phyloP scores from a whole-genome alignment of 768 basidiomycete species.

The Rhizopogon salebrosus region DNA sequence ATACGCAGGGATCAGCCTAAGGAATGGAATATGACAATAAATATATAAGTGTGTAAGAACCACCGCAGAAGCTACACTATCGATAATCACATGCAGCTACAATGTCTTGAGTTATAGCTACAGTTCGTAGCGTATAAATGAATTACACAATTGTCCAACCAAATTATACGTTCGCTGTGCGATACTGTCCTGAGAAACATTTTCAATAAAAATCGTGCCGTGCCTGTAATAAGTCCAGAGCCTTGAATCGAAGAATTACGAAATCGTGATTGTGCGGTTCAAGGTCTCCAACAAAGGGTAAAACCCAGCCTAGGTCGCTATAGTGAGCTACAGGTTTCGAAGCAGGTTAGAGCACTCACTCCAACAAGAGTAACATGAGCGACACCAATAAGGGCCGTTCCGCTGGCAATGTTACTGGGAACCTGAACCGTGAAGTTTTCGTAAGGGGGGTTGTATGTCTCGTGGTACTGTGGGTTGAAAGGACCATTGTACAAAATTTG shows the following conservation, averaged over 20 bases:
- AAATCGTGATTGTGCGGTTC: conserved; percentile 26
- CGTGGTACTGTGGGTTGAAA: conserved; percentile 32
- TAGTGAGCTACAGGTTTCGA: not conserved
- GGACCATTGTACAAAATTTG: conserved; percentile 42
- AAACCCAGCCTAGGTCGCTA: conserved; percentile 24
- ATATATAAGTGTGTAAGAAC: too few relatives aligned
- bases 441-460: conserved; percentile 29
- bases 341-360: conserved; percentile 23
- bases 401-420: conserved; percentile 23
- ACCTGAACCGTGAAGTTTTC: conserved; percentile 42
- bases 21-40: too few relatives aligned
- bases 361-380: conserved; percentile 35
- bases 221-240: not conserved
- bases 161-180: not conserved
- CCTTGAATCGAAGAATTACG: conserved; percentile 5
- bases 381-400: conserved; percentile 32
- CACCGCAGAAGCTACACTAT: too few relatives aligned
- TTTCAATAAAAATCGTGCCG: not conserved
- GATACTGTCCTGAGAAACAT: not conserved
- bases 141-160: not conserved
- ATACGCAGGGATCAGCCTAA: too few relatives aligned
- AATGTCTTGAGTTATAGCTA: too few relatives aligned
- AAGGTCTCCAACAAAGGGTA: conserved; percentile 26
- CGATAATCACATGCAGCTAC: too few relatives aligned
- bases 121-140: too few relatives aligned